Evolutionary conservation across 306 rosid species (phyloP), one percentile per base, ranked within the genome.

Genomic region (Cicer pinnatifidum): DNA sequence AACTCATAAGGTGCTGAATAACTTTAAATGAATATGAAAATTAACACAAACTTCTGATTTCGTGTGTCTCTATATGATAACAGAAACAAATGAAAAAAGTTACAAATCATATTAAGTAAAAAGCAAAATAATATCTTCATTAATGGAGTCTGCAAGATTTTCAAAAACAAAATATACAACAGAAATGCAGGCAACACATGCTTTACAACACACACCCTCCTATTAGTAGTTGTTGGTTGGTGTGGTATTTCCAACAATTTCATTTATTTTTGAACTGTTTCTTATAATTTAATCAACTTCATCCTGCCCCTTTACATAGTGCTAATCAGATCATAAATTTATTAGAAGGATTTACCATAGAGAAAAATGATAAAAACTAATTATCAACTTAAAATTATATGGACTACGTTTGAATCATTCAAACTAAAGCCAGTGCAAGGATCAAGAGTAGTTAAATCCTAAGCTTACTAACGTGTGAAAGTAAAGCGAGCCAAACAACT

Each of bases 21-120:
- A 64, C 53, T 71, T 65, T 0, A 45, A 71, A 58, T 50, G 39
- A 41, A 51, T 12, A 65, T 62, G 57, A 75, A 73, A 73, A 52
- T 9, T 8, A 23, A 41, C 43, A 70, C 23, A 20, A 48, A 64
- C 15, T 70, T 28, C 10, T n/a, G 40, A 68, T 5, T 40, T 70
- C 6, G 50, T 58, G 16, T 6, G 11, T 57, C 52, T 67, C 40
- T 28, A 70, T 46, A 63, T 8, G 38, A 54, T 35, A 81, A 69
- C 7, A 74, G 28, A 76, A 66, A 75, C 19, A 63, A 59, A 77
- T 59, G 54, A 50, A 44, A 45, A 8, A 57, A 67, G 12, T 8
- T 11, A 19, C 1, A 11, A 44, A 56, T 35, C 7, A 67, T 59
- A 58, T 28, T 15, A 33, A 56, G 4, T 40, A 23, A 41, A 28